phyloP scores from a whole-genome alignment of 257 asterid species.

The Nicotiana tabacum region DNA sequence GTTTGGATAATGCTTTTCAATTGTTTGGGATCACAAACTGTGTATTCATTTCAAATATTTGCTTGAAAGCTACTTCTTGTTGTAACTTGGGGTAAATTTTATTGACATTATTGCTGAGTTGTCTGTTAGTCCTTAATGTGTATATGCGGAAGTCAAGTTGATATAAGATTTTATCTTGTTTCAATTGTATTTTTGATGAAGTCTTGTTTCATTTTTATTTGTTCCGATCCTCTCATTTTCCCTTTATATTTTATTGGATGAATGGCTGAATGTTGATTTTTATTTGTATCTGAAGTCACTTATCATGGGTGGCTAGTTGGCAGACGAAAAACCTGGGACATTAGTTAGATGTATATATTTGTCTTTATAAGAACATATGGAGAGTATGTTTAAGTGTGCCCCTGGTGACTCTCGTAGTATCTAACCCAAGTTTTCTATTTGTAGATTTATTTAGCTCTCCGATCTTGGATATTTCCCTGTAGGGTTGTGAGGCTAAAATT shows the following conservation, averaged over 20 bases:
- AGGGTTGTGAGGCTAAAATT: not conserved
- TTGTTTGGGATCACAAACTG: not conserved
- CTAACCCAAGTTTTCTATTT: not conserved
- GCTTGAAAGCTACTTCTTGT: not conserved
- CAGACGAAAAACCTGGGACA: not conserved
- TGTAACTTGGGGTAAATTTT: not conserved
- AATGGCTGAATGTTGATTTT: not conserved
- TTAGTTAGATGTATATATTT: not conserved
- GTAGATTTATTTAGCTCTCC: not conserved
- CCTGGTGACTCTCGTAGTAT: not conserved
- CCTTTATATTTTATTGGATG: not conserved
- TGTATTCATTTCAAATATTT: not conserved
- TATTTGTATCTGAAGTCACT: not conserved
- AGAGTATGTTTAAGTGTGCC: not conserved
- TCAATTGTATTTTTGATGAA: not conserved
- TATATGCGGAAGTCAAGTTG: not conserved
- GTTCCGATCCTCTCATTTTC: not conserved
- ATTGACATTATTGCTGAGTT: not conserved
- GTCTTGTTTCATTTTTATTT: not conserved
- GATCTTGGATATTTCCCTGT: not conserved
- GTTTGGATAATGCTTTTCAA: constrained; percentile 4
- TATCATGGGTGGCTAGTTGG: not conserved
- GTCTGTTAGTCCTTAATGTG: not conserved
- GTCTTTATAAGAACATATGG: not conserved
- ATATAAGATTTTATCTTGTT: not conserved